A percentile compares a stretch with the other conserved stretches of the same genome.
These are phyloP conservation scores for Litchi chinensis DNA, from an alignment of 345 rosid species.

Conservation along the genomic window DNA sequence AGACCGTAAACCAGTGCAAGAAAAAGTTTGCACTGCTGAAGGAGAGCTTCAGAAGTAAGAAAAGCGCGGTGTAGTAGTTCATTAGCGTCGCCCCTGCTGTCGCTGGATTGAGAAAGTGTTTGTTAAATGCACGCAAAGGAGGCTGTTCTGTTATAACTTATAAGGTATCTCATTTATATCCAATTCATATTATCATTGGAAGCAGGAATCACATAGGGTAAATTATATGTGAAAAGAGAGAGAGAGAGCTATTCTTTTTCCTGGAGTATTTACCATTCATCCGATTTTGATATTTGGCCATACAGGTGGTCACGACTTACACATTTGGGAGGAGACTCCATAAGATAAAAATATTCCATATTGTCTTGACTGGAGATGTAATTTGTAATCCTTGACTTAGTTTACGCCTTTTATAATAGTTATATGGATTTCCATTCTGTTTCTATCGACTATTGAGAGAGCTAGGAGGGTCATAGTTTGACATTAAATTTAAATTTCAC, in stretches of 20 bases:
- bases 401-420: not conserved
- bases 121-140: not conserved
- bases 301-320: slow-evolving; percentile 3
- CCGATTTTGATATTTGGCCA: not conserved
- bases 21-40: slow-evolving; percentile 79
- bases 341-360: slow-evolving; percentile 3
- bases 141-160: not conserved
- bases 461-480: not conserved
- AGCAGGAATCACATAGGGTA: slow-evolving; percentile 1
- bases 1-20: slow-evolving; percentile 89
- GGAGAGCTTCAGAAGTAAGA: slow-evolving; percentile 87
- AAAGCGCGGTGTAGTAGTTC: slow-evolving; percentile 44
- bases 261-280: slow-evolving; percentile 3
- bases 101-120: not conserved
- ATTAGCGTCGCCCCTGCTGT: not conserved
- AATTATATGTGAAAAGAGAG: not conserved
- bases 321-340: slow-evolving; percentile 9
- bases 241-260: not conserved
- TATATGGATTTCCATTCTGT: not conserved
- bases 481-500: too few species aligned
- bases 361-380: slow-evolving; percentile 9
- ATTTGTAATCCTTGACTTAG: not conserved
- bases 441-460: not conserved
- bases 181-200: not conserved
- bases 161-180: not conserved